Percentiles rank a stretch among this genome's conserved stretches.
These are phyloP conservation scores for Arabidopsis lyrata DNA, from an alignment of 441 rosid species.

Conservation along the genomic window DNA sequence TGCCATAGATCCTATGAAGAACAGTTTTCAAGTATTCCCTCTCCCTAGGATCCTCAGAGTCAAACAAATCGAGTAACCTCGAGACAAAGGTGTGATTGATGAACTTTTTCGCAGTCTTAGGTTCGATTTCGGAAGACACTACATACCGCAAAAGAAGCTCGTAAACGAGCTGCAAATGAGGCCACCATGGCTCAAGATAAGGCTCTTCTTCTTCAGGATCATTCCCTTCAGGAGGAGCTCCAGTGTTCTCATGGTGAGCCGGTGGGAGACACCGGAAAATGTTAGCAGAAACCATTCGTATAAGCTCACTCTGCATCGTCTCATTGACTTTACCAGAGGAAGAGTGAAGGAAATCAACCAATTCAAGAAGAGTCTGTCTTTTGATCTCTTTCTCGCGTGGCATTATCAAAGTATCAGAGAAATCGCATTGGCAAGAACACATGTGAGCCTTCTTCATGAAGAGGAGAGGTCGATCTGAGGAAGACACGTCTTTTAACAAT, in stretches of 20 bases:
- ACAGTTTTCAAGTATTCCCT: conserved; percentile 60
- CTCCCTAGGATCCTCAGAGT: conserved; percentile 62
- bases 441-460: conserved; percentile 55
- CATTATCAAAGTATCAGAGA: conserved; percentile 47
- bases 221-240: conserved; percentile 46
- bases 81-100: conserved; percentile 55
- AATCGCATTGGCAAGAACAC: conserved; percentile 57
- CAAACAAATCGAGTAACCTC: conserved; percentile 51
- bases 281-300: conserved; percentile 56
- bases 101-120: conserved; percentile 49
- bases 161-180: conserved; percentile 57
- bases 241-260: conserved; percentile 49
- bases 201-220: conserved; percentile 65
- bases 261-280: conserved; percentile 59
- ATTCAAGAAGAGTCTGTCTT: conserved; percentile 48
- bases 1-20: conserved; percentile 60
- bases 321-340: conserved; percentile 54
- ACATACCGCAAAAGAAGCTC: conserved; percentile 55
- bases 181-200: conserved; percentile 57
- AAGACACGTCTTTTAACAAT: conserved; percentile 46
- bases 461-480: conserved; percentile 50
- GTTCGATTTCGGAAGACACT: conserved; percentile 52
- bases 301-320: conserved; percentile 53
- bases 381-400: conserved; percentile 59
- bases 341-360: conserved; percentile 55